phyloP scores from a whole-genome alignment of 306 rosid genomes.

The Prunus mira region DNA sequence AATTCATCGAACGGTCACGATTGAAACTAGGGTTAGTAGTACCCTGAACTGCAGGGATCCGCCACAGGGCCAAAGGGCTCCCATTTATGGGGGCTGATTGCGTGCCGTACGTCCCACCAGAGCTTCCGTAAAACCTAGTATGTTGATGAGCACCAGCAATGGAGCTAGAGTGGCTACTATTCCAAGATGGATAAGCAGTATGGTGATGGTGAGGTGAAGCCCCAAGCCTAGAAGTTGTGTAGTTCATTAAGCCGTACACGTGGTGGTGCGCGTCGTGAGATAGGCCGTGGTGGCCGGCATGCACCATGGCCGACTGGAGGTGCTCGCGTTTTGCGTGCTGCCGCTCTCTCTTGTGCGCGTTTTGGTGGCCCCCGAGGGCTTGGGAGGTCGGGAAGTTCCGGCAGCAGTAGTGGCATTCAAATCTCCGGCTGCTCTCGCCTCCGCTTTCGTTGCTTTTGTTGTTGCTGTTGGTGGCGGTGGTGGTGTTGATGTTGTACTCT shows the following conservation, averaged over 20 bases:
- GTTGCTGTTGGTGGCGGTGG: slow-evolving; percentile 18
- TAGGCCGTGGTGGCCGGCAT: slow-evolving; percentile 25
- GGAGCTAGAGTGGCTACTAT: slow-evolving; percentile 10
- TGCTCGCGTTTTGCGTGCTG: slow-evolving; percentile 90
- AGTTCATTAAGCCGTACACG: slow-evolving; percentile 66
- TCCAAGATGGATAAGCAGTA: slow-evolving; percentile 52
- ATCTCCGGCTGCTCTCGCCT: slow-evolving; percentile 62
- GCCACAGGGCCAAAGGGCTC: slow-evolving; percentile 67
- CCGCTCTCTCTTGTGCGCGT: slow-evolving; percentile 89
- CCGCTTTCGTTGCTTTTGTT: slow-evolving; percentile 17
- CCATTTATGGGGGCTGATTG: slow-evolving; percentile 60
- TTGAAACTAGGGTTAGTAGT: slow-evolving; percentile 42
- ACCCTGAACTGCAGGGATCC: slow-evolving; percentile 43
- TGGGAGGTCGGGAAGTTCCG: slow-evolving; percentile 93
- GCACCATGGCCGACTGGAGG: slow-evolving; percentile 74
- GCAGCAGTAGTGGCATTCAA: slow-evolving; percentile 93
- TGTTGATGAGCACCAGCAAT: background rate
- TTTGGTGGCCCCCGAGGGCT: slow-evolving; percentile 95
- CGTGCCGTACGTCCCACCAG: slow-evolving; percentile 29
- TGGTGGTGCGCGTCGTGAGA: slow-evolving; percentile 61
- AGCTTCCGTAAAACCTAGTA: slow-evolving; percentile 52
- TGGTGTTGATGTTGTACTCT: slow-evolving; percentile 21
- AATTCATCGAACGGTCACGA: slow-evolving; percentile 45
- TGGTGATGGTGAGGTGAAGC: slow-evolving; percentile 14
- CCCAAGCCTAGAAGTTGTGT: slow-evolving; percentile 32